phyloP scores from a whole-genome alignment of 257 asterid genomes.

The Coffea eugenioides region DNA sequence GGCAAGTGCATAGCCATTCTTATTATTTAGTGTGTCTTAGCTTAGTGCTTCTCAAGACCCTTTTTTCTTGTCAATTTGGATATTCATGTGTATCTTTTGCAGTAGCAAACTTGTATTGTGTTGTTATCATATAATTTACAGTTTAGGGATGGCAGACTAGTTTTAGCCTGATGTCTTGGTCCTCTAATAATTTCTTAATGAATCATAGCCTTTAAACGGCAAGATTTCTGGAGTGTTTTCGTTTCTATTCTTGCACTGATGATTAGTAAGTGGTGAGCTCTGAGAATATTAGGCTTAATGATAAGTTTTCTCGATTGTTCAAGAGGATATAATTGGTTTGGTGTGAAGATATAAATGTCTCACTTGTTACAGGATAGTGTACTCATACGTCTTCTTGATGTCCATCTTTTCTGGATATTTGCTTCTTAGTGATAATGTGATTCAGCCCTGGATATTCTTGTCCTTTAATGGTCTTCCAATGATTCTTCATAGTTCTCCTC shows the following conservation, averaged over 20 bases:
- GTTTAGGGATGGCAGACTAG: neutral
- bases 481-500: neutral
- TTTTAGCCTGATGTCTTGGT: neutral
- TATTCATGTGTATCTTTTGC: neutral
- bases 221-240: neutral
- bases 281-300: neutral
- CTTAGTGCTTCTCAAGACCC: no score
- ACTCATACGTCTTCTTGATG: neutral
- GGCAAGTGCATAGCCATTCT: constrained; percentile 15
- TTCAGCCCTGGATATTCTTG: neutral
- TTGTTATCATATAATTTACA: neutral
- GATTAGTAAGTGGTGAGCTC: neutral
- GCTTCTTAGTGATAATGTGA: neutral
- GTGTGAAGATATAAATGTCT: neutral
- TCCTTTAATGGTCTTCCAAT: neutral
- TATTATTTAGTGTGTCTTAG: neutral
- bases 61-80: neutral
- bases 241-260: neutral
- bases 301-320: constrained; percentile 4
- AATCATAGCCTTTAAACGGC: neutral
- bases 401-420: neutral
- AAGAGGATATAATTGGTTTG: neutral
- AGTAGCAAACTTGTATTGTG: neutral
- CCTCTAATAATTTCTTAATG: neutral
- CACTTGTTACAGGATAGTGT: neutral